Base-by-base conservation (phyloP, 352 stramenopile genomes). In the Phytophthora lateralis region DNA sequence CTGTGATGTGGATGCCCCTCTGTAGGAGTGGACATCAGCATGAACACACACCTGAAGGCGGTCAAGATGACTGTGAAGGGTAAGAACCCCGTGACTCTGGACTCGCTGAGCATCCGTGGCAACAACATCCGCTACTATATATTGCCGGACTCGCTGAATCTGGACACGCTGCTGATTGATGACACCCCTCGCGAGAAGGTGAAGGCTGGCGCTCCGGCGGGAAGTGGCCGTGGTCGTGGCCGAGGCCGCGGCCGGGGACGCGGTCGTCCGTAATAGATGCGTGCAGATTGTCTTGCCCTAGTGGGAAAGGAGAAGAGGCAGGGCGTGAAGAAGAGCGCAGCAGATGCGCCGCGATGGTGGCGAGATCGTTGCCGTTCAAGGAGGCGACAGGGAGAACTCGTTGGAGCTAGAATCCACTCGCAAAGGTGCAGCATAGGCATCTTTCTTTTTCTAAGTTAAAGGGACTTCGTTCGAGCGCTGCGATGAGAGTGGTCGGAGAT, bases 31-130 rank as follows among this genome's bases (percentile, higher is more conserved):
- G 98, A 99, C 79, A 97, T 99, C 35, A 98, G 93, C 65, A 99
- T 99, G 98, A 99, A 99, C 89, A 99, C 96, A 65, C 97, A 99
- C 85, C 77, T 99, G 26, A 99, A 99, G 76, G 96, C 98, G 34
- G 97, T 98, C 50, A 99, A 99, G 82, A 94, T 98, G 73, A 98
- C 91, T 4, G 84, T 98, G 20, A 99, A 98, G 77, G 93, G 93
- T 50, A 99, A 99, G 69, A 99, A 99, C 84, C 95, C 97, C 5
- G 93, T 98, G 26, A 97, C 84, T 45, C 90, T 99, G 49, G 97
- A 99, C 68, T 98, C 96, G 49, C 80, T 99, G 39, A 98, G 91
- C 65, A 97, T 99, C 41, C 90, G 98, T 60, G 98, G 98, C 62
- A 99, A 98, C 80, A 99, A 98, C 57, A 99, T 99, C 64, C 81